phyloP scores from a whole-genome alignment of 495 filamentous ascomycete genomes.

The Pseudomonodictys pantanalensis region DNA sequence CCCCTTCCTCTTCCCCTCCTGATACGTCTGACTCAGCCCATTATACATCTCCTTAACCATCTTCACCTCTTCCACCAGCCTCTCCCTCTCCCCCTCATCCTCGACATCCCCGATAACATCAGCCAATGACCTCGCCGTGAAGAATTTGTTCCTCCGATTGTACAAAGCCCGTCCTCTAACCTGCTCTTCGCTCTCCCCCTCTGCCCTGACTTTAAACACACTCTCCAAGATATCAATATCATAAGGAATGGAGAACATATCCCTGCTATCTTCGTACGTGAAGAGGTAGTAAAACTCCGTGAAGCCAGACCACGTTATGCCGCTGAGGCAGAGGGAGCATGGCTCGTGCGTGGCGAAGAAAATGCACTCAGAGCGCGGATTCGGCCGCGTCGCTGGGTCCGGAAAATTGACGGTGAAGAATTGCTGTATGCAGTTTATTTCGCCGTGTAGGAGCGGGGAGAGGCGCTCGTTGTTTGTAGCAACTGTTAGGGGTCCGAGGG shows the following conservation, averaged over 20 bases:
- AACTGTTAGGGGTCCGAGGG: slow-evolving; percentile 2
- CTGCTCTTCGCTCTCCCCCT: not conserved
- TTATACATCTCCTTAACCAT: slow-evolving; percentile 2
- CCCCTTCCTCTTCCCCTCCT: not conserved
- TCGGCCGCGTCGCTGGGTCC: not conserved
- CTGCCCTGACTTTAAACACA: not conserved
- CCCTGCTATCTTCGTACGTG: slow-evolving; percentile 15
- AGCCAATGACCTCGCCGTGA: not conserved
- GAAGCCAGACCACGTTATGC: slow-evolving; percentile 10
- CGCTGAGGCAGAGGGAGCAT: slow-evolving; percentile 8
- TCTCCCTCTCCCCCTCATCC: not conserved
- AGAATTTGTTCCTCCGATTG: slow-evolving; percentile 12
- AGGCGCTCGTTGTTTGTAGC: slow-evolving; percentile 1
- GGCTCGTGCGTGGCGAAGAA: slow-evolving; percentile 19
- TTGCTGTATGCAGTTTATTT: slow-evolving; percentile 15
- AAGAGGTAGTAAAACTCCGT: slow-evolving; percentile 4
- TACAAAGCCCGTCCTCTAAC: not conserved
- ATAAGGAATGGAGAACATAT: slow-evolving; percentile 4
- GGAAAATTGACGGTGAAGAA: slow-evolving; percentile 5
- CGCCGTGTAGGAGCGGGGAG: slow-evolving; percentile 16
- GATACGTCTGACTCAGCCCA: not conserved
- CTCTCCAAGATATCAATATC: slow-evolving; percentile 12
- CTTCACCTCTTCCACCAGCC: not conserved
- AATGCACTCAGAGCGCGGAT: slow-evolving; percentile 1
- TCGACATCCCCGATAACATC: not conserved